Conservation (phyloP, 208 protist genomes). For the Leishmania tropica region DNA sequence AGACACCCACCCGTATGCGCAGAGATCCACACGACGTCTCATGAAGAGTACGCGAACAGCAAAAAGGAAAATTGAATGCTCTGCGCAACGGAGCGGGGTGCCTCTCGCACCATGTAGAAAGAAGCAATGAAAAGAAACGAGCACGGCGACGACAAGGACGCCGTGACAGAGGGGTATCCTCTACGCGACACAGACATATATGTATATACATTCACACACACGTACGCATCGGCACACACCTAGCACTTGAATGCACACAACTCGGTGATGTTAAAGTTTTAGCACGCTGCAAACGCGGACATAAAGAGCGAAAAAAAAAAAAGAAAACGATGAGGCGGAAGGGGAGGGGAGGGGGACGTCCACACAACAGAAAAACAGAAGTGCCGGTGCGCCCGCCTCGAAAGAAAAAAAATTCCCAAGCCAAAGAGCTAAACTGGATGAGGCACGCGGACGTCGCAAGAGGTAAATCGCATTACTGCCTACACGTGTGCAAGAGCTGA, state of each 20-base stretch:
- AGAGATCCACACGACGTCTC: neutral
- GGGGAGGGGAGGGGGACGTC: too few species aligned
- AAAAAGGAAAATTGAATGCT: neutral
- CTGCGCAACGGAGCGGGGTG: neutral
- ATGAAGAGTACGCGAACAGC: neutral
- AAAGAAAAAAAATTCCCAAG: too few species aligned
- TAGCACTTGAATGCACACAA: neutral
- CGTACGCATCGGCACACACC: neutral
- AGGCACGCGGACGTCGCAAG: neutral
- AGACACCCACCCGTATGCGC: neutral
- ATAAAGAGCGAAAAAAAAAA: neutral
- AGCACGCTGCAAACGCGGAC: neutral
- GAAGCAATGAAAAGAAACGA: neutral
- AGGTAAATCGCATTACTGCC: neutral
- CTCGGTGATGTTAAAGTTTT: neutral
- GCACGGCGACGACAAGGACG: neutral
- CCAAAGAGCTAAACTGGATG: neutral
- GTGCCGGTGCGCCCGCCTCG: too few species aligned
- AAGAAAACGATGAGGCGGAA: neutral
- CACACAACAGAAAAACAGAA: too few species aligned
- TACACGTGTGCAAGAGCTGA: too few species aligned
- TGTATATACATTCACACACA: neutral
- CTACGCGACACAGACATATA: constrained; percentile 1
- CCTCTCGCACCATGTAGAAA: neutral
- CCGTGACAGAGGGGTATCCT: neutral